A percentile compares a stretch with the other conserved stretches of the same genome.
Conservation (phyloP, 1,284 basidiomycete species). For the Erythrobasidium hasegawianum region DNA sequence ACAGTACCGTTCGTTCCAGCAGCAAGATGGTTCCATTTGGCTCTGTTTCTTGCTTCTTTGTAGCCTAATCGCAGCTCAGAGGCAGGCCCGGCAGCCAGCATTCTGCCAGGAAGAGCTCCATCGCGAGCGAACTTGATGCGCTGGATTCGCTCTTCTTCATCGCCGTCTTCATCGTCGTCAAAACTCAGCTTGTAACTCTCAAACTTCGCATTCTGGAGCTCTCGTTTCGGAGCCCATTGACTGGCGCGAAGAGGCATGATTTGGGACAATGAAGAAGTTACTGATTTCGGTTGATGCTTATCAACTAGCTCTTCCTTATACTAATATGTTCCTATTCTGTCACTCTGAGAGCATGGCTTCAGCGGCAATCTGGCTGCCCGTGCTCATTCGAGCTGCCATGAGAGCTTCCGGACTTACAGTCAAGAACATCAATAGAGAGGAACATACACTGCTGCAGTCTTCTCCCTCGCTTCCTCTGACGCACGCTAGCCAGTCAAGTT, state of each 20-base stretch:
- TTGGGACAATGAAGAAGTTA: background rate
- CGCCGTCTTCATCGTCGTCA: constrained; percentile 22
- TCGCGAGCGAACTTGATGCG: constrained; percentile 22
- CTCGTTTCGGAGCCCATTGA: constrained; percentile 46
- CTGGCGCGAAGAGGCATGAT: constrained; percentile 12
- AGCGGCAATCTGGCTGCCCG: too few species aligned
- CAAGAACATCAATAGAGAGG: too few species aligned
- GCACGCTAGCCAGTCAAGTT: too few species aligned
- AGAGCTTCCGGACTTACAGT: too few species aligned
- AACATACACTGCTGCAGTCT: too few species aligned
- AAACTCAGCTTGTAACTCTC: constrained; percentile 68
- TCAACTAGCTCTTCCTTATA: too few species aligned
- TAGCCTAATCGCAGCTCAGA: constrained; percentile 56
- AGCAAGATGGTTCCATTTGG: constrained; percentile 62
- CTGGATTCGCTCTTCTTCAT: constrained; percentile 4
- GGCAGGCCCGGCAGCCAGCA: constrained; percentile 15
- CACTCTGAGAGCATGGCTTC: too few species aligned
- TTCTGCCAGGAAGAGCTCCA: constrained; percentile 19
- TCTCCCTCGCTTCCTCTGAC: too few species aligned
- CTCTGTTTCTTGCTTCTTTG: constrained; percentile 74
- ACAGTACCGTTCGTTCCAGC: constrained; percentile 30
- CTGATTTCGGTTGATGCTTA: too few species aligned
- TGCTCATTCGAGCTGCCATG: too few species aligned
- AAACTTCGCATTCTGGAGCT: constrained; percentile 72
- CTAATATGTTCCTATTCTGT: too few species aligned